phyloP scores from a whole-genome alignment of 176 grass and related monocot genomes.

The Oryza rufipogon region DNA sequence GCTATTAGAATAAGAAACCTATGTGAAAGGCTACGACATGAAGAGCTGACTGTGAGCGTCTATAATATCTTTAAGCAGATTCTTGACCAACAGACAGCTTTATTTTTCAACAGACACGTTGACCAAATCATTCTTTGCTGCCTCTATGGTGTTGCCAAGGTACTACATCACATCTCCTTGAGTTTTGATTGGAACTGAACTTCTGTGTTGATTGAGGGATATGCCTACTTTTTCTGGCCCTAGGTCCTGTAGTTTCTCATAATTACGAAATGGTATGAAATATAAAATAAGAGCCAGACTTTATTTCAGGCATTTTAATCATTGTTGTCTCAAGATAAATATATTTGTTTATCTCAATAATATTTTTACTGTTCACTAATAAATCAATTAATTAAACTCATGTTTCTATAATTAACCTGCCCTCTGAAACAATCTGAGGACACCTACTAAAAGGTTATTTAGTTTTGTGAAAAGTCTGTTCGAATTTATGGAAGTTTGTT shows the following conservation, averaged over 20 bases:
- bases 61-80: conserved; percentile 79
- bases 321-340: not conserved
- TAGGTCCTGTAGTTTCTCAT: not conserved
- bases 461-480: not conserved
- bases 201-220: not conserved
- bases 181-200: not conserved
- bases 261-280: not conserved
- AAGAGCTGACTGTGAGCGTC: conserved; percentile 69
- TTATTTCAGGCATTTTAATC: not conserved
- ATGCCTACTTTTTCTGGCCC: not conserved
- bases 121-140: conserved; percentile 94
- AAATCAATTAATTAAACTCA: not conserved
- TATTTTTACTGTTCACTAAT: not conserved
- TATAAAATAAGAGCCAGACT: no score
- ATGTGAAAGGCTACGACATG: conserved; percentile 74
- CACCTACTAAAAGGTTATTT: not conserved
- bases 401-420: not conserved
- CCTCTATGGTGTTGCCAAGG: conserved; percentile 96
- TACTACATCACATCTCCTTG: conserved; percentile 34
- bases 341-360: not conserved
- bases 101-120: conserved; percentile 92
- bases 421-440: not conserved
- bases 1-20: conserved; percentile 91
- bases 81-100: conserved; percentile 68
- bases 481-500: not conserved